phyloP scores from a whole-genome alignment of 306 rosid species.

The Astragalus membranaceus region DNA sequence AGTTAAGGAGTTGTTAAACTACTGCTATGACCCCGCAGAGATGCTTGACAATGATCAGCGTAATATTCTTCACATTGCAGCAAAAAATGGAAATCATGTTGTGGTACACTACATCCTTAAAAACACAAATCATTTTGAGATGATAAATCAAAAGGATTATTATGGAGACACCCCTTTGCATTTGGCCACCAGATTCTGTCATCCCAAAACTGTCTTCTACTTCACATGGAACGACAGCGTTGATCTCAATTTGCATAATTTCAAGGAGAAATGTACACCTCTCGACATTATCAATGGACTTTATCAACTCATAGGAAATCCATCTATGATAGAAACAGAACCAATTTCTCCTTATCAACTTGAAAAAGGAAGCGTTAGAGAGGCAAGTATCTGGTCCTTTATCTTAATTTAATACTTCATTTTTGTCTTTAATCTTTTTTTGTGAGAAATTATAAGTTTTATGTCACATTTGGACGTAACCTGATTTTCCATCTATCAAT shows the following conservation, averaged over 20 bases:
- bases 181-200: conserved; percentile 3
- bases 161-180: conserved; percentile 26
- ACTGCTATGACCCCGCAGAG: conserved; percentile 1
- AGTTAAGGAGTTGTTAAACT: neutral
- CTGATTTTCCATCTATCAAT: too few species aligned
- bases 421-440: too few species aligned
- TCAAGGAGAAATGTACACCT: neutral
- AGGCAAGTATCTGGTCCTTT: too few species aligned
- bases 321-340: neutral
- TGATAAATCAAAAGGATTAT: conserved; percentile 19
- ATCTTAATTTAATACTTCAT: neutral
- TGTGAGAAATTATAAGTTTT: too few species aligned
- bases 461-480: too few species aligned
- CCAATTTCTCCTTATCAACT: too few species aligned
- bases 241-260: neutral
- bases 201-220: neutral
- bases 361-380: too few species aligned
- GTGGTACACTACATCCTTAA: neutral
- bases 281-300: neutral
- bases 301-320: neutral
- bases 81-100: neutral
- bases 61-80: conserved; percentile 19
- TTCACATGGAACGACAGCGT: conserved; percentile 8
- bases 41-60: neutral
- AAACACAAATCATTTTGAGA: neutral